phyloP scores from a whole-genome alignment of 495 filamentous ascomycete species.

The Annulohypoxylon bovei region DNA sequence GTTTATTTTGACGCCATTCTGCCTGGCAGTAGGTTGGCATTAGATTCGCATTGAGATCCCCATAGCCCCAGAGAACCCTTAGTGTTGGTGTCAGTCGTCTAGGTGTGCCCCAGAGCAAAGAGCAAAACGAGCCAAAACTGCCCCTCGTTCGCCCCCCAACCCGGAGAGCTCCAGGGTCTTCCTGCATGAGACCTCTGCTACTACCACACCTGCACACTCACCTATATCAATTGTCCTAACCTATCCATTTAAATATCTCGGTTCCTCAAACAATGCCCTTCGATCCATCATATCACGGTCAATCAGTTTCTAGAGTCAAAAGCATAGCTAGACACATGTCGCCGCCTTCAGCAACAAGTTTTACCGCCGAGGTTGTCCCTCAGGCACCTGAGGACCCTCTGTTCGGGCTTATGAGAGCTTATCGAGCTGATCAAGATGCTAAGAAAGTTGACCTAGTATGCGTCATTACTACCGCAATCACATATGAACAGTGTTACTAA shows the following conservation, averaged over 20 bases:
- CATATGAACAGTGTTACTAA: constrained; percentile 18
- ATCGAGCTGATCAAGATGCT: constrained; percentile 80
- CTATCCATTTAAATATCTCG: constrained; percentile 14
- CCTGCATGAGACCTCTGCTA: background rate
- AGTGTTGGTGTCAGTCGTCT: background rate
- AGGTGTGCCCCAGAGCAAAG: constrained; percentile 4
- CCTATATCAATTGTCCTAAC: background rate
- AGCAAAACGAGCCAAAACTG: background rate
- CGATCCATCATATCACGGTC: constrained; percentile 41
- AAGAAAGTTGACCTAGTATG: constrained; percentile 87
- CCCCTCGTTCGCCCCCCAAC: background rate
- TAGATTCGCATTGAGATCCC: background rate
- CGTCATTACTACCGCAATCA: background rate
- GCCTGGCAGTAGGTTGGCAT: constrained; percentile 11
- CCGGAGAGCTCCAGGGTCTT: background rate
- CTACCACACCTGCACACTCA: background rate
- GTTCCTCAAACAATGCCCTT: constrained; percentile 43
- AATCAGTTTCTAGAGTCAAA: constrained; percentile 45
- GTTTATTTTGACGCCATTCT: too few relatives aligned
- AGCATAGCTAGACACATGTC: constrained; percentile 46
- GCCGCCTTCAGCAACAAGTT: constrained; percentile 66
- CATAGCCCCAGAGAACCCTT: background rate
- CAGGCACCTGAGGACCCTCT: constrained; percentile 94
- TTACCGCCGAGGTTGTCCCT: constrained; percentile 81
- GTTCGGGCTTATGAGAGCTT: constrained; percentile 92